phyloP scores from a whole-genome alignment of 495 filamentous ascomycete genomes.

The Xylaria bambusicola region DNA sequence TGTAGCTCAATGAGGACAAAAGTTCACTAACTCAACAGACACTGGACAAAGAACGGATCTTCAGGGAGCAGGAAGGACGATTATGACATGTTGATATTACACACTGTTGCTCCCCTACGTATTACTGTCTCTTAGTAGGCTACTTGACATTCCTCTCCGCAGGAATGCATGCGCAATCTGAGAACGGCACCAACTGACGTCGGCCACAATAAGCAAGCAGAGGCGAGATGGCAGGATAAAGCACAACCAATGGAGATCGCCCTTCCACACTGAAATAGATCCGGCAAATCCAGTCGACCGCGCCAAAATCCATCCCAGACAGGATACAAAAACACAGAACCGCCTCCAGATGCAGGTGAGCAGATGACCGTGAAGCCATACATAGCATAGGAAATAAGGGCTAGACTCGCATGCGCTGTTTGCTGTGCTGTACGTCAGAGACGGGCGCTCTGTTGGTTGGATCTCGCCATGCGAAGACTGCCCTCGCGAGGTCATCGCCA shows the following conservation, averaged over 20 bases:
- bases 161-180: neutral
- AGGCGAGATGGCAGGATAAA: no score
- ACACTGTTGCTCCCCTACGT: neutral
- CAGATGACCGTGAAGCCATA: neutral
- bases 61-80: no score
- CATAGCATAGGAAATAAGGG: neutral
- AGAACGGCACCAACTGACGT: neutral
- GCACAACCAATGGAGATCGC: no score
- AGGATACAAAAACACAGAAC: slow-evolving; percentile 1
- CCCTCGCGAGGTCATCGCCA: neutral
- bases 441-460: neutral
- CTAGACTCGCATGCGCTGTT: no score
- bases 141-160: neutral
- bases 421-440: slow-evolving; percentile 1
- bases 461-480: neutral
- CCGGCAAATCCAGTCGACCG: no score
- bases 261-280: no score
- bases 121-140: neutral
- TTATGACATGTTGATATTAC: neutral
- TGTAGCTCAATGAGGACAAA: no score
- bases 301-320: no score
- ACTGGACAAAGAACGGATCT: no score
- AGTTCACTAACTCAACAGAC: no score
- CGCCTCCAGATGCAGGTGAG: neutral
- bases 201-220: no score